Conservation (phyloP, 1,284 basidiomycete species). For the Coriolopsis trogii region DNA sequence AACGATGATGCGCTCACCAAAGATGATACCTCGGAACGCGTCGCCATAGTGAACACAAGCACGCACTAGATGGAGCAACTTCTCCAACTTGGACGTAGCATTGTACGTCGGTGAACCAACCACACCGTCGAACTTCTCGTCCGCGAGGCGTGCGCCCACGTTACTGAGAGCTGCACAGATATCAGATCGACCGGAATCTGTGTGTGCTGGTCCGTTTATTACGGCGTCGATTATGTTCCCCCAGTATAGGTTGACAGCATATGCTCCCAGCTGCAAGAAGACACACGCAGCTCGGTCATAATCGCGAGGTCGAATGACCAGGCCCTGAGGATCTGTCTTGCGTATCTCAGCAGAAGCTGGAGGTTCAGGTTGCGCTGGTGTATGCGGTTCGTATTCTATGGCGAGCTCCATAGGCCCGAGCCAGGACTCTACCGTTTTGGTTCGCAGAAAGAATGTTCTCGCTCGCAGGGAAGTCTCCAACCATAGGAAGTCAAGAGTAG, state of each 20-base stretch:
- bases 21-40: constrained; percentile 63
- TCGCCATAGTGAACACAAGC: constrained; percentile 53
- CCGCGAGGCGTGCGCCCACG: constrained; percentile 57
- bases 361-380: constrained; percentile 27
- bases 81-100: constrained; percentile 64
- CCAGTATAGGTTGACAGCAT: constrained; percentile 69
- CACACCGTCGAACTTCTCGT: constrained; percentile 61
- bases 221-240: constrained; percentile 46
- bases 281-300: constrained; percentile 50
- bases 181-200: not conserved
- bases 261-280: constrained; percentile 57
- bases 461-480: constrained; percentile 16
- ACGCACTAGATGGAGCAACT: constrained; percentile 58
- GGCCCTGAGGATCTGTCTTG: constrained; percentile 41
- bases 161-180: constrained; percentile 33
- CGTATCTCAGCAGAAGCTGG: constrained; percentile 40
- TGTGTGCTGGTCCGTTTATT: not conserved
- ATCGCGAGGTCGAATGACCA: constrained; percentile 39
- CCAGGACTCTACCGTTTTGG: constrained; percentile 12
- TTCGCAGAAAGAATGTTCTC: constrained; percentile 12
- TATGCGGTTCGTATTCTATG: constrained; percentile 43
- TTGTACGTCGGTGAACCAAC: constrained; percentile 58
- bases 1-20: constrained; percentile 47
- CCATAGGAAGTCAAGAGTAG: constrained; percentile 38
- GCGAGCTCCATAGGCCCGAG: constrained; percentile 44